Conservation (phyloP, 2,329 filamentous ascomycete genomes). For the Trichoderma atroviride region DNA sequence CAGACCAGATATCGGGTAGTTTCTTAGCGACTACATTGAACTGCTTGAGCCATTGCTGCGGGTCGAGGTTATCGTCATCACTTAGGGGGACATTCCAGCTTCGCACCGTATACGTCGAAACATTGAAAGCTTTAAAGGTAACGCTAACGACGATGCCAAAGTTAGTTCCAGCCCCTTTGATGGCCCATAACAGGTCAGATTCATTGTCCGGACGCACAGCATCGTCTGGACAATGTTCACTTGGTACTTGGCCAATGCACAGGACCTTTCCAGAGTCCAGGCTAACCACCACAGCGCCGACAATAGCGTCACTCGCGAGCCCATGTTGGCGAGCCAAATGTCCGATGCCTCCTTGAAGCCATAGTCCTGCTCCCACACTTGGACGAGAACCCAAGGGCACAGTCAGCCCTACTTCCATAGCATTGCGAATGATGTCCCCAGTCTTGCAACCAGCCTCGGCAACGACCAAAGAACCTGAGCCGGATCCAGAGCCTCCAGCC, state of each 20-base stretch:
- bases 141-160: constrained; percentile 60
- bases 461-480: constrained; percentile 46
- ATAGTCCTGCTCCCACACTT: constrained; percentile 64
- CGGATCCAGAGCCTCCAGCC: constrained; percentile 28
- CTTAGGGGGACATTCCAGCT: constrained; percentile 46
- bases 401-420: constrained; percentile 52
- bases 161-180: constrained; percentile 62
- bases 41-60: constrained; percentile 40
- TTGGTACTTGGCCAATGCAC: constrained; percentile 55
- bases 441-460: constrained; percentile 59
- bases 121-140: constrained; percentile 50
- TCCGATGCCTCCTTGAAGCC: constrained; percentile 67
- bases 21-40: constrained; percentile 47
- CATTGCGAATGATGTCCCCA: constrained; percentile 53
- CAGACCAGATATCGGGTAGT: constrained; percentile 49
- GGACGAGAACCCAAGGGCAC: constrained; percentile 64
- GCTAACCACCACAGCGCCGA: constrained; percentile 62
- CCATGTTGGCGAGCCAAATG: constrained; percentile 59
- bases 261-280: constrained; percentile 51
- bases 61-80: constrained; percentile 33
- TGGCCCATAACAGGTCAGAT: constrained; percentile 57
- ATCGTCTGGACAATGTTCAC: constrained; percentile 44
- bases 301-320: constrained; percentile 60
- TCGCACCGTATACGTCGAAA: constrained; percentile 45
- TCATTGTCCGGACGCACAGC: constrained; percentile 51